Evolutionary conservation across 768 basidiomycete genomes (phyloP).

Genomic region (Termitomyces sp.): DNA sequence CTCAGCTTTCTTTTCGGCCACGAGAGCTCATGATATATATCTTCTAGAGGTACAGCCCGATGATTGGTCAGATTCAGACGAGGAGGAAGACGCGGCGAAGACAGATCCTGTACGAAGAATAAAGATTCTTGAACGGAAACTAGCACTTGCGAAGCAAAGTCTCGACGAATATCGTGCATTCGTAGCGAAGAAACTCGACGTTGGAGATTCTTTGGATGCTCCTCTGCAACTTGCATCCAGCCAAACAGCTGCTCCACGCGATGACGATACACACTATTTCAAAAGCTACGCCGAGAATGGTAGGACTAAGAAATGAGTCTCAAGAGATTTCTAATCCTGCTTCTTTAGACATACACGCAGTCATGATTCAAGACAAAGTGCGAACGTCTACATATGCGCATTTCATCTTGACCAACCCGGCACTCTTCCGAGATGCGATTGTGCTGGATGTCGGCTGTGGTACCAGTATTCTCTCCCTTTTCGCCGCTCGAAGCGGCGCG

Average conservation of each 20-base stretch:
- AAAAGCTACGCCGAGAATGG: slow-evolving; percentile 87
- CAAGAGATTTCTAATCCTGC: not conserved
- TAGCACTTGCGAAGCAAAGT: slow-evolving; percentile 55
- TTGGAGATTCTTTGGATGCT: slow-evolving; percentile 39
- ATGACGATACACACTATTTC: slow-evolving; percentile 95
- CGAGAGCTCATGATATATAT: slow-evolving; percentile 3
- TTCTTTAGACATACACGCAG: slow-evolving; percentile 80
- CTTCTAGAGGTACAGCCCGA: slow-evolving; percentile 58
- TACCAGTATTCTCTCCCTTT: slow-evolving; percentile 87
- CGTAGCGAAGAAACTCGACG: slow-evolving; percentile 50
- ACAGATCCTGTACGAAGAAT: slow-evolving; percentile 43
- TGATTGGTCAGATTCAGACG: slow-evolving; percentile 80
- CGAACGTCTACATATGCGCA: slow-evolving; percentile 91
- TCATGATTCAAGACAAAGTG: slow-evolving; percentile 96
- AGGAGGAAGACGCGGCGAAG: slow-evolving; percentile 44
- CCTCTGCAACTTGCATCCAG: slow-evolving; percentile 29
- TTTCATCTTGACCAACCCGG: slow-evolving; percentile 82
- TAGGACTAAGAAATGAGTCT: slow-evolving; percentile 22
- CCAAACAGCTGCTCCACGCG: slow-evolving; percentile 37
- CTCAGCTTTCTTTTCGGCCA: not conserved
- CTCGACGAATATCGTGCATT: slow-evolving; percentile 59
- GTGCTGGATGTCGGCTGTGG: slow-evolving; percentile 98
- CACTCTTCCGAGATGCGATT: slow-evolving; percentile 75
- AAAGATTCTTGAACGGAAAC: slow-evolving; percentile 54
- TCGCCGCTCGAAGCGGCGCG: slow-evolving; percentile 87